Conservation (phyloP, 2,329 filamentous ascomycete genomes). For the Penicillium vulpinum region DNA sequence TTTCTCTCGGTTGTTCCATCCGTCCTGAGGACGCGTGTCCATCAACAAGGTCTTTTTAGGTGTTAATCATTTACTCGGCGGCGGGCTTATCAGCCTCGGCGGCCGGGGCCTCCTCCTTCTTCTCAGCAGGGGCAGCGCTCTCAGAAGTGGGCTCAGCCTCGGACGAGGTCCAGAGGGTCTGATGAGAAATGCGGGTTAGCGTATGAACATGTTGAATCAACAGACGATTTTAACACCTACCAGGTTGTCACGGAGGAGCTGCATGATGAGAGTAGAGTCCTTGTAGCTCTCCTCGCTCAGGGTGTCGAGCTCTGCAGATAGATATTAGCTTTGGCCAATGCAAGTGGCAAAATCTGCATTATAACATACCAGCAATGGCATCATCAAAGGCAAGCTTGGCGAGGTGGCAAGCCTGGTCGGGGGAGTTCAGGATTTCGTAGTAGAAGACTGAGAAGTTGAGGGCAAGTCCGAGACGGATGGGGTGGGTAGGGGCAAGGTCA, state of each 20-base stretch:
- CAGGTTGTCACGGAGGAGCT: conserved; percentile 94
- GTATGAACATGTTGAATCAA: neutral
- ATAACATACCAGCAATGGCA: conserved; percentile 75
- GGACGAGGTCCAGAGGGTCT: conserved; percentile 99
- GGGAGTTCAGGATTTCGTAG: conserved; percentile 99
- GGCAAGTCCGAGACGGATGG: conserved; percentile 86
- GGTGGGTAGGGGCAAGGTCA: conserved; percentile 86
- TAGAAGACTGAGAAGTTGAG: conserved; percentile 99
- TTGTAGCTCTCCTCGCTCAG: conserved; percentile 99
- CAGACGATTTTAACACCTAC: conserved; percentile 52
- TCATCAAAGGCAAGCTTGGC: conserved; percentile 96
- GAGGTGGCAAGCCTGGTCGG: conserved; percentile 96
- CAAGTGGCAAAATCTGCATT: neutral
- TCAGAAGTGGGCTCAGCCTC: conserved; percentile 80
- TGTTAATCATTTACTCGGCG: conserved; percentile 44
- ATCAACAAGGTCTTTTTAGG: conserved; percentile 33
- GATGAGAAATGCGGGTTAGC: conserved; percentile 29
- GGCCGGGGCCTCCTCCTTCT: conserved; percentile 46
- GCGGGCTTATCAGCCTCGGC: conserved; percentile 46
- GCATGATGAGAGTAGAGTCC: conserved; percentile 98
- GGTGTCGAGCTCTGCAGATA: conserved; percentile 77
- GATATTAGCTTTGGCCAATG: conserved; percentile 25
- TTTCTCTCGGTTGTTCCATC: conserved; percentile 22
- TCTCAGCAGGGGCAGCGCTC: conserved; percentile 44
- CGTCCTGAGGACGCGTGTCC: conserved; percentile 32